Percentiles rank a stretch among this genome's conserved stretches.
Evolutionary conservation across 2,329 filamentous ascomycete species (phyloP).

Genomic region (Microthyrium microscopicum): DNA sequence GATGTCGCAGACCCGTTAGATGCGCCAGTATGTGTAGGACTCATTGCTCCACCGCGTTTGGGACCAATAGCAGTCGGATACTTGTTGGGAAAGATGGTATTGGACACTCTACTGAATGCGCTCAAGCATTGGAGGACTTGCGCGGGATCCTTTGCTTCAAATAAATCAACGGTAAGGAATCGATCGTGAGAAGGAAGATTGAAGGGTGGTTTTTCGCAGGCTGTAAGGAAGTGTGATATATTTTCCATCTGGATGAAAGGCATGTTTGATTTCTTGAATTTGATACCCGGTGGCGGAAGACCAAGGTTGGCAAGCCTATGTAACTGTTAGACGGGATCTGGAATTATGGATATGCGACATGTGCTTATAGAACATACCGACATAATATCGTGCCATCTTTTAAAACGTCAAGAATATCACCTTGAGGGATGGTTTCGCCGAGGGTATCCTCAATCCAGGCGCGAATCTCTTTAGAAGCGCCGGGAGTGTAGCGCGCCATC

Average conservation of each 20-base stretch:
- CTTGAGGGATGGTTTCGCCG: constrained; percentile 51
- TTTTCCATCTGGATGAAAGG: constrained; percentile 99
- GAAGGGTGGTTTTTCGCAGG: constrained; percentile 70
- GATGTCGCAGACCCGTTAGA: constrained; percentile 13
- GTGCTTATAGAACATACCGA: constrained; percentile 39
- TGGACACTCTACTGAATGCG: constrained; percentile 78
- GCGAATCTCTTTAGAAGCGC: constrained; percentile 70
- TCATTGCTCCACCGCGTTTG: constrained; percentile 33
- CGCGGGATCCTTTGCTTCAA: constrained; percentile 85
- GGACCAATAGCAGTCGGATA: constrained; percentile 67
- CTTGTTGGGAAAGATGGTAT: constrained; percentile 51
- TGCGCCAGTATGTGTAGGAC: constrained; percentile 18
- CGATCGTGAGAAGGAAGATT: constrained; percentile 85
- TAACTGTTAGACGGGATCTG: constrained; percentile 1
- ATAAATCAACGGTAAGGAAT: constrained; percentile 93
- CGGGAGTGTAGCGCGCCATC: constrained; percentile 80
- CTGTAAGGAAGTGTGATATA: constrained; percentile 85
- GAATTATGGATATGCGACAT: constrained; percentile 6
- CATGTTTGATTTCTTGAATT: constrained; percentile 85
- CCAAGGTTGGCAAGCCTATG: constrained; percentile 66
- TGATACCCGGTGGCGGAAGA: constrained; percentile 59
- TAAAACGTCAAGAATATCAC: constrained; percentile 68
- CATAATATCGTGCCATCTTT: constrained; percentile 88
- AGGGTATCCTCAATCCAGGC: constrained; percentile 74
- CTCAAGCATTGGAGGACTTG: constrained; percentile 87